Conservation (phyloP, 345 rosid species). For the Trapa bicornis region DNA sequence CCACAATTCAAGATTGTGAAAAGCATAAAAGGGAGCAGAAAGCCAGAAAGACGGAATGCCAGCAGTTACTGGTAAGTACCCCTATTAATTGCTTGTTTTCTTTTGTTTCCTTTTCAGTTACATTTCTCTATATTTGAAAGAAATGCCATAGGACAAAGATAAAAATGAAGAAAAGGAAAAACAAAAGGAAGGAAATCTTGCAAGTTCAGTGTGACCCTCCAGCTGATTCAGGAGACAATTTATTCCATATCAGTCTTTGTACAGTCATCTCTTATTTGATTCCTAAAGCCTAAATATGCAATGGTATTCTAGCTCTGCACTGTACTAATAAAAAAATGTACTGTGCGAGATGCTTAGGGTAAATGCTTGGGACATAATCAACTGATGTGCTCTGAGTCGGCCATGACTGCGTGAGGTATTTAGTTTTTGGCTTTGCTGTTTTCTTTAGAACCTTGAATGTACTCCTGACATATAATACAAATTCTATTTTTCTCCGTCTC, state of each 20-base stretch:
- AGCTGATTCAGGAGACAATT: background rate
- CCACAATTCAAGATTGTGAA: background rate
- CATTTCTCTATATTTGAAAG: conserved; percentile 4
- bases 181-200: background rate
- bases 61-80: conserved; percentile 47
- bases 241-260: background rate
- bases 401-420: background rate
- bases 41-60: conserved; percentile 37
- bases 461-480: conserved; percentile 4
- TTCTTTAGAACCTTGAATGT: background rate
- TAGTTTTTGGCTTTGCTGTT: background rate
- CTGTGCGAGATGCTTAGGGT: background rate
- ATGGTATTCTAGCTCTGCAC: background rate
- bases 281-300: background rate
- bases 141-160: background rate
- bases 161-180: background rate
- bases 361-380: background rate
- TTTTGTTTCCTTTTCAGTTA: conserved; percentile 35
- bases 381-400: background rate
- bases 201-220: background rate
- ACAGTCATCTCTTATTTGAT: background rate
- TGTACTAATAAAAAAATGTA: background rate
- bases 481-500: background rate
- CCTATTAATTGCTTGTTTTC: conserved; percentile 44
- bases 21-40: conserved; percentile 13